Base-by-base conservation (phyloP, 495 filamentous ascomycete species). In the Coniosporium apollinis region DNA sequence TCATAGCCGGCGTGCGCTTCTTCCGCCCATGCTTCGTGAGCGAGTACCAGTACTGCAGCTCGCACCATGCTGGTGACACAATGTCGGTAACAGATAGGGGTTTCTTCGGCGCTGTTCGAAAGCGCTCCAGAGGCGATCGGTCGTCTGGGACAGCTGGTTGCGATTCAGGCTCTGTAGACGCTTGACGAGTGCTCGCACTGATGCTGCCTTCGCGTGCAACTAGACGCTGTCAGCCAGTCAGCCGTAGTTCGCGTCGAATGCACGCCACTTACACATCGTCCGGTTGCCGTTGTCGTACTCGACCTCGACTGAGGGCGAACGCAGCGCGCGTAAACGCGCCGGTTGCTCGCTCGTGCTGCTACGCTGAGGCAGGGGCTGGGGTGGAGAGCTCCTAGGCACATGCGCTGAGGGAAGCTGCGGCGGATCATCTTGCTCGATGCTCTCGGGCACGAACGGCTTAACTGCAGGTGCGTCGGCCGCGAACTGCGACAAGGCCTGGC, bases 51-150 rank as follows among this genome's bases (percentile, higher is more conserved):
- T 93, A 87, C 52, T 97, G 89, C 29, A 94, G 56, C 54, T 97
- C 91, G 52, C 89, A 97, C 89, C 89, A 97, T 6, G 85, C 72
- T 2, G 84, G 84, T 10, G 79, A 77, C 1, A 87, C 69, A 28
- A 97, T 51, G 54, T 97, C 89, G 2, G 83, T 81, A 3, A 97
- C 89, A 1, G 80, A 83, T n/a, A 97, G 69, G 0, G 79, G 69
- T 45, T 81, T 86, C 44, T 69, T 76, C 0, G 81, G 81, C 15
- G 68, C 65, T 1, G 69, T 72, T 16, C 89, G 76, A 50, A 92
- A 96, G 21, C 83, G 76, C 37, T 84, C 69, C 17, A 79, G 56
- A 0, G 74, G 78, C 0, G 77, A 67, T 21, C 65, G 57, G 4
- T 57, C 37, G 44, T 71, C 67, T 22, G 15, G 1, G 33, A 32